Evolutionary conservation across 2,329 filamentous ascomycete genomes (phyloP).

Genomic region (Parascedosporium putredinis): DNA sequence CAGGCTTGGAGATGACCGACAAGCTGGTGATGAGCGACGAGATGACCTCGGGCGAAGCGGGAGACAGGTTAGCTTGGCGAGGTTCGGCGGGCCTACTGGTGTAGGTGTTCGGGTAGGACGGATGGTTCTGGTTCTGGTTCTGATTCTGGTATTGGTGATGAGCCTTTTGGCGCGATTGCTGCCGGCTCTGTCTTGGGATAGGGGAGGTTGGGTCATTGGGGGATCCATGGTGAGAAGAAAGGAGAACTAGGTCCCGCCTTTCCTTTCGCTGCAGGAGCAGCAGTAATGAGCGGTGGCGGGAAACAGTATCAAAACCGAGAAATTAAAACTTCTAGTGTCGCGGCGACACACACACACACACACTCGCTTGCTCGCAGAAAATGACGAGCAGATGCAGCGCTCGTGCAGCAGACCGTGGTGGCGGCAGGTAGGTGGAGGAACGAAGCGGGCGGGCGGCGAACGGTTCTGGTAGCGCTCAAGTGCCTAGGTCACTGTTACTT

Average conservation of each 20-base stretch:
- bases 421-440: neutral
- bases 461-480: no score
- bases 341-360: no score
- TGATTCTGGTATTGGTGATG: no score
- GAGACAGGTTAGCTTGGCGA: slow-evolving; percentile 19
- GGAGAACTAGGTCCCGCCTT: neutral
- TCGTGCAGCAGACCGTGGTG: neutral
- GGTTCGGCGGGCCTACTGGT: slow-evolving; percentile 2
- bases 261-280: neutral
- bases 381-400: slow-evolving; percentile 2
- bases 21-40: slow-evolving; percentile 60
- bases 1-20: slow-evolving; percentile 56
- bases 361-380: neutral
- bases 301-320: neutral
- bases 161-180: slow-evolving; percentile 12
- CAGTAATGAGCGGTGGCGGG: neutral
- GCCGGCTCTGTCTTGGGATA: slow-evolving; percentile 12
- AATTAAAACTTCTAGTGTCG: slow-evolving; percentile 2
- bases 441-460: no score
- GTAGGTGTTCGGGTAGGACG: neutral
- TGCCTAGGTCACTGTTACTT: no score
- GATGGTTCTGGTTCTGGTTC: slow-evolving; percentile 11
- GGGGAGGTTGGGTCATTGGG: slow-evolving; percentile 10
- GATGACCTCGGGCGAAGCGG: slow-evolving; percentile 59
- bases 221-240: slow-evolving; percentile 11